A percentile compares a stretch with the other conserved stretches of the same genome.
These are phyloP conservation scores for Globisporangium viniferum DNA, from an alignment of 352 stramenopile genomes.

Conservation along the genomic window DNA sequence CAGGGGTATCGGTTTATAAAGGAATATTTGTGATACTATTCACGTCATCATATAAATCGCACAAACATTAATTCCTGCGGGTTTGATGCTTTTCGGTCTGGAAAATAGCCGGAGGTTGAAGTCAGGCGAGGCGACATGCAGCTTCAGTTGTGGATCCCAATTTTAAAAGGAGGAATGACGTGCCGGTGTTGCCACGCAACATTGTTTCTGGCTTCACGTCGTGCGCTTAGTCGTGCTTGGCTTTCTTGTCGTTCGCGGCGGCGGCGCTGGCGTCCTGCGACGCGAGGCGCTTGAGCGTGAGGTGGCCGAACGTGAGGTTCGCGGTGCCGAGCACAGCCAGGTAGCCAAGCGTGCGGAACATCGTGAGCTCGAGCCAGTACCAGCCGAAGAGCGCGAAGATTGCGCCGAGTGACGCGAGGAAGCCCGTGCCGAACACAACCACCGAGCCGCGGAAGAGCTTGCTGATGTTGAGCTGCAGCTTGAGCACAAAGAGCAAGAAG, in stretches of 20 bases:
- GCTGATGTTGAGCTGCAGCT: constrained; percentile 58
- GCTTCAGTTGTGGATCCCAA: not conserved
- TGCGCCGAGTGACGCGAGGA: constrained; percentile 65
- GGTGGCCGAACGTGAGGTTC: constrained; percentile 64
- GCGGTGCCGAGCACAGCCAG: constrained; percentile 55
- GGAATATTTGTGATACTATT: not conserved
- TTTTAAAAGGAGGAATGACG: constrained; percentile 1
- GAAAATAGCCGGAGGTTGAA: not conserved
- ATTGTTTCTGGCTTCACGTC: not conserved
- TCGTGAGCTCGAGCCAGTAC: constrained; percentile 89
- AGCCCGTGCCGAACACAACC: constrained; percentile 67
- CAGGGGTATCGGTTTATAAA: not conserved
- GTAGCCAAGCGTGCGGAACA: constrained; percentile 82
- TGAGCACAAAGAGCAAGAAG: constrained; percentile 65
- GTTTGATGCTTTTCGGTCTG: not conserved
- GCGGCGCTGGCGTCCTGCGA: constrained; percentile 18
- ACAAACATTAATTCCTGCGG: not conserved
- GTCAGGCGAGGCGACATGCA: not conserved
- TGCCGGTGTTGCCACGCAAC: not conserved
- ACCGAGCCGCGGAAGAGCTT: constrained; percentile 65
- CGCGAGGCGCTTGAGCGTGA: constrained; percentile 76
- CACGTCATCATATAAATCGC: not conserved
- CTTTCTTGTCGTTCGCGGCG: constrained; percentile 29
- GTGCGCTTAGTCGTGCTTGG: constrained; percentile 51
- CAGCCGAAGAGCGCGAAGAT: constrained; percentile 79